These are phyloP conservation scores for Solanum chacoense DNA, from an alignment of 305 asterid genomes.

Conservation along the genomic window DNA sequence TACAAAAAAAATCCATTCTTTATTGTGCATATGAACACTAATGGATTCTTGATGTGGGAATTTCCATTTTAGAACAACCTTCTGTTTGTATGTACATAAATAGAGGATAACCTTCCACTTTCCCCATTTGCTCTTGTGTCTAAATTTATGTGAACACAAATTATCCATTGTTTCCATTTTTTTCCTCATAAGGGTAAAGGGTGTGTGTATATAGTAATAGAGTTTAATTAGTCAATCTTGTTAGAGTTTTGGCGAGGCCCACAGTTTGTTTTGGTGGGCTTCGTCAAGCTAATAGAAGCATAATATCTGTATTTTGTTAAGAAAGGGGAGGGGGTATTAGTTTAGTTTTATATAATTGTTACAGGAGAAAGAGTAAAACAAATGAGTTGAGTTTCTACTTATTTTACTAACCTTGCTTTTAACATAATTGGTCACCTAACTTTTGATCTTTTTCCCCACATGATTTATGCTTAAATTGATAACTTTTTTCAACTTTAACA, in stretches of 20 bases:
- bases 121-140: neutral
- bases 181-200: neutral
- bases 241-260: constrained; percentile 27
- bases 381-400: neutral
- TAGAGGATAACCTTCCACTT: neutral
- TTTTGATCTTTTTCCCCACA: constrained; percentile 15
- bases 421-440: constrained; percentile 46
- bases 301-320: constrained; percentile 11
- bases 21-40: neutral
- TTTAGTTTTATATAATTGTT: neutral
- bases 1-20: neutral
- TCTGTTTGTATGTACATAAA: neutral
- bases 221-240: neutral
- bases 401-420: constrained; percentile 13
- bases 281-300: constrained; percentile 20
- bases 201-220: neutral
- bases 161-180: neutral
- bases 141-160: neutral
- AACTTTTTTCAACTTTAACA: constrained; percentile 2
- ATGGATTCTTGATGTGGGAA: neutral
- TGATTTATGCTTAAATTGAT: constrained; percentile 25
- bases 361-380: constrained; percentile 8
- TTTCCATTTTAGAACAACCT: neutral
- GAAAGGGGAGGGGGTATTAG: constrained; percentile 3
- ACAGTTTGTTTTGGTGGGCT: constrained; percentile 38